A percentile compares a stretch with the other conserved stretches of the same genome.
These are phyloP conservation scores for Boletus subparvulus DNA, from an alignment of 768 basidiomycete genomes.

Conservation along the genomic window DNA sequence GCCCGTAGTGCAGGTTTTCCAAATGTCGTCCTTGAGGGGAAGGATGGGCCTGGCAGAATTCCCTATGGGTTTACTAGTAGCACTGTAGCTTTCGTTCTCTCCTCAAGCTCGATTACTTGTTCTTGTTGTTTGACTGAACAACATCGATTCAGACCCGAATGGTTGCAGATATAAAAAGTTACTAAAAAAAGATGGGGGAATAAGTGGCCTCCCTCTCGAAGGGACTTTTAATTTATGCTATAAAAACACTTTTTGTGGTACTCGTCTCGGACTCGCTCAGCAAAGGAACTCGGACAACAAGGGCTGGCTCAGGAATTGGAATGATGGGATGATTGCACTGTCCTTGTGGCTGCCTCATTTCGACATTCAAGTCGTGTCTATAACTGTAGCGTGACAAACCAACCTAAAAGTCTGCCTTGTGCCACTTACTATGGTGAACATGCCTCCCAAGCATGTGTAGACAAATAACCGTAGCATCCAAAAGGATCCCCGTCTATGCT, in stretches of 20 bases:
- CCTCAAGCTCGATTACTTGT: no score
- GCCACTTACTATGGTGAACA: neutral
- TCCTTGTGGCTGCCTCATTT: neutral
- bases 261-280: no score
- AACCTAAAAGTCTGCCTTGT: neutral
- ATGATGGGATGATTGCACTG: neutral
- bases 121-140: no score
- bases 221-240: neutral
- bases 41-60: no score
- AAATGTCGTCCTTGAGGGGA: no score
- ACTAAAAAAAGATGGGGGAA: neutral
- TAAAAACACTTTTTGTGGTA: neutral
- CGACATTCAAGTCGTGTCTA: neutral
- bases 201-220: neutral
- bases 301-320: neutral
- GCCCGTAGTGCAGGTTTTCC: no score
- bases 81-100: no score
- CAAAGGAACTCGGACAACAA: neutral
- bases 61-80: no score
- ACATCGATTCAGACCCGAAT: no score
- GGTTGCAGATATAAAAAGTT: no score
- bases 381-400: neutral
- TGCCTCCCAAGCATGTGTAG: no score
- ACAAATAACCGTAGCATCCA: neutral
- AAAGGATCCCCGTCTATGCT: neutral